Base-by-base conservation (phyloP, 345 rosid genomes). In the Camelina neglecta region DNA sequence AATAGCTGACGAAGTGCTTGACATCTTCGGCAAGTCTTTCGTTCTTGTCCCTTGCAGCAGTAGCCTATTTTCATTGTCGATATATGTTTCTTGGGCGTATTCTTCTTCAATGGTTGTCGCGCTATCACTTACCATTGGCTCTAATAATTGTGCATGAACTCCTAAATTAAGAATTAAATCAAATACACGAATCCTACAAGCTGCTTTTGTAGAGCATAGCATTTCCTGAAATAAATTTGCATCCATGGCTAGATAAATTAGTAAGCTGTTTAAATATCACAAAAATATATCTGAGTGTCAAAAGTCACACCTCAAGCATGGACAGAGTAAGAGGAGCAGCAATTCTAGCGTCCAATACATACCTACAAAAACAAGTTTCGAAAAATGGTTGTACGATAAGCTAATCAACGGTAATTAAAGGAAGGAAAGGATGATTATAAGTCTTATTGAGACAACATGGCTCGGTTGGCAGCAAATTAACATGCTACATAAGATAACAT, bases 321-420 rank as follows among this genome's bases (percentile, higher is more conserved):
- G 93, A 92, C 53, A 95, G 86, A 65, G 92, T 87, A 66, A 95
- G 98, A 73, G 99, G 99, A 79, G 99, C 93, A 77, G 99, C 99
- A 76, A 89, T 86, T 81, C 90, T 93, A 76, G 99, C 81, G 80
- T 92, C 98, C 90, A 89, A 73, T 60, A 95, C 93, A 89, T 95
- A 95, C 99, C 99, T 95, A 65, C 68, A 80, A 57, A 81, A 62
- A 16, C 75, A 75, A 39, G 66, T 62, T 65, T 80, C 69, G 53
- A 57, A 67, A 31, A 42, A 71, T 49, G 21, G 24, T 36, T 51
- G 50, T 60, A 35, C 66, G 59, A 58, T 71, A 56, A 57, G 76
- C 38, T 64, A 57, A 20, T 71, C 47, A 71, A 50, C 45, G 65
- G 53, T 65, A 48, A 64, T 48, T 48, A 39, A 76, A 49, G n/a